phyloP scores from a whole-genome alignment of 2,329 filamentous ascomycete genomes.

The Aureobasidium leucospermi region DNA sequence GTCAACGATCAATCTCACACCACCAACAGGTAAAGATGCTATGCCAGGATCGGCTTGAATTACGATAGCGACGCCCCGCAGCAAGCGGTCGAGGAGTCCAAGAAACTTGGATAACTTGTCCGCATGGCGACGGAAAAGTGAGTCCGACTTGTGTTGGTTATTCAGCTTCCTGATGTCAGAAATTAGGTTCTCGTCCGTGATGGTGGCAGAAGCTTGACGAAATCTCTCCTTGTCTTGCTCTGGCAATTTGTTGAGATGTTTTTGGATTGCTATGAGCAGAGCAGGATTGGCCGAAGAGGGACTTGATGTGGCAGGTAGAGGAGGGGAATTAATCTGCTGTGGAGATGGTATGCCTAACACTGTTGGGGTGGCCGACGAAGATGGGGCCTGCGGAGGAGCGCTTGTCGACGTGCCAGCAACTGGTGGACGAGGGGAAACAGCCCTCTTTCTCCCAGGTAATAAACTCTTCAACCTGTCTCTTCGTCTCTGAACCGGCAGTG shows the following conservation, averaged over 20 bases:
- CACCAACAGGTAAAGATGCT: neutral
- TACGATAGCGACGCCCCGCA: neutral
- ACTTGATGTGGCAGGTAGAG: neutral
- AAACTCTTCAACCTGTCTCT: neutral
- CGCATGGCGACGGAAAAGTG: neutral
- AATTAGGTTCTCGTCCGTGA: neutral
- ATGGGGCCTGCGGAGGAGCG: neutral
- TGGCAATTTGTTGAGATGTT: neutral
- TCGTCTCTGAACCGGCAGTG: neutral
- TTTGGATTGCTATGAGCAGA: neutral
- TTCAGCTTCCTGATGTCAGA: neutral
- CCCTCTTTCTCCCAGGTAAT: neutral
- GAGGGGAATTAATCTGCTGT: no score
- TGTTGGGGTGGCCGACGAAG: neutral
- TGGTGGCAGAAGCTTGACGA: neutral
- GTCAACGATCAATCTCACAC: neutral
- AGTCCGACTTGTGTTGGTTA: neutral
- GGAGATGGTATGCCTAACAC: no score
- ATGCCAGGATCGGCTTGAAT: neutral
- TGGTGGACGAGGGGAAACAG: neutral
- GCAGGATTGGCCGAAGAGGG: neutral
- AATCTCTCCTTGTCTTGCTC: neutral
- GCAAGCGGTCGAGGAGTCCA: neutral
- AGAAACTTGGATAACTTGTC: neutral
- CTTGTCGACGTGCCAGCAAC: neutral